Evolutionary conservation across 345 rosid species (phyloP), one percentile per base, ranked within the genome.

Genomic region (Bruguiera gymnorhiza): DNA sequence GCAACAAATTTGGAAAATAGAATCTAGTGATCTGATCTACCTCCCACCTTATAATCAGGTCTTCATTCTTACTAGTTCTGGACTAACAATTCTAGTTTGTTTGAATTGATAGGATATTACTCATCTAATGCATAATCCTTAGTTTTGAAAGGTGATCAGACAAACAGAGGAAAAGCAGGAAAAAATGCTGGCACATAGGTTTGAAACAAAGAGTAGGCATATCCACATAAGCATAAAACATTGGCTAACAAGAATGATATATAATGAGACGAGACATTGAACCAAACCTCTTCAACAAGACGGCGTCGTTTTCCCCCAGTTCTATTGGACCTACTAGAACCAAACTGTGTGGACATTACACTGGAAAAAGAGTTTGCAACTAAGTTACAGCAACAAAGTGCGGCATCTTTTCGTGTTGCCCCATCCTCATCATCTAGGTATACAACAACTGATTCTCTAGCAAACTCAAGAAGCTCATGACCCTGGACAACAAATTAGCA

Each of bases 351-450:
- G 26, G 75, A 75, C 21, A 63, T 27, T 18, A 71, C 48, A 65
- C 85, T 84, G 68, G 89, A 86, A 78, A 95, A 83, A 29, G 97
- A 88, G 86, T 86, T 89, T 73, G 93, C 92, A 72, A 90, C 88
- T 75, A 95, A 79, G 68, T 80, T 86, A 85, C 97, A 95, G 73
- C 98, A 92, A 80, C 97, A 95, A 64, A 95, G 78, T 62, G 99
- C 94, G 37, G 98, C 97, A 83, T 89, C 98, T 84, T 92, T 90
- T 66, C 97, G 76, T 57, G 96, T 89, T 61, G 79, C 78, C 72
- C 90, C 90, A 86, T 96, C 99, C 82, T 87, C 96, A 73, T 96
- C 96, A 74, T 90, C 99, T 79, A 92, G 80, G 85, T 92, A 96
- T 63, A 78, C 66, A 69, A 96, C 91, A 75, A 96, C 94, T 1